Conservation (phyloP, 768 basidiomycete genomes). For the Naganishia friedmannii region DNA sequence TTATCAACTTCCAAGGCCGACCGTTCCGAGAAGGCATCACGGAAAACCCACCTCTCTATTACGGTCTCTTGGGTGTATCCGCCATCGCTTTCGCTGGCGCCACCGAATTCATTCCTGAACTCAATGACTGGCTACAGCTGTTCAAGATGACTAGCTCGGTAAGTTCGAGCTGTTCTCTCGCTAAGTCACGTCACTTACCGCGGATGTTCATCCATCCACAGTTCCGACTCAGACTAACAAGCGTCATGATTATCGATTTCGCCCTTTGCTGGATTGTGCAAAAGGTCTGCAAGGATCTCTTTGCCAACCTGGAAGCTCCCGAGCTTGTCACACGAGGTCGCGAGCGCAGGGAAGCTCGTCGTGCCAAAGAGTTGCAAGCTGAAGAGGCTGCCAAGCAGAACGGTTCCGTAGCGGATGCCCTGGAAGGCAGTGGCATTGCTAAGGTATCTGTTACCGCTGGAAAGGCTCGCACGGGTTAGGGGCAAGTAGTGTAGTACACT, state of each 20-base stretch:
- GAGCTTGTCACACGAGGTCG: constrained; percentile 77
- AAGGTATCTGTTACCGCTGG: constrained; percentile 18
- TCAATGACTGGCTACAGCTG: constrained; percentile 94
- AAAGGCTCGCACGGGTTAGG: constrained; percentile 10
- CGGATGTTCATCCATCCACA: constrained; percentile 44
- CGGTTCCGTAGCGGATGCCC: constrained; percentile 20
- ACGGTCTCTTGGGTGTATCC: constrained; percentile 82
- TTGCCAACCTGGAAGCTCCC: constrained; percentile 84
- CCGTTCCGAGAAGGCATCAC: constrained; percentile 98
- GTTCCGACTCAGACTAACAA: constrained; percentile 79
- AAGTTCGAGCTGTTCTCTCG: constrained; percentile 50
- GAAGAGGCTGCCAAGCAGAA: constrained; percentile 26
- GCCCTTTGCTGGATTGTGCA: constrained; percentile 83
- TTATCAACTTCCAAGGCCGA: constrained; percentile 95
- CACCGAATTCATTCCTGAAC: constrained; percentile 89
- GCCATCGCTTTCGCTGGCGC: constrained; percentile 90
- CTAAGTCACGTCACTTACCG: not conserved
- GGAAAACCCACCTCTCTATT: constrained; percentile 90
- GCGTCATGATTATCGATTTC: constrained; percentile 83
- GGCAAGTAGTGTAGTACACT: not conserved
- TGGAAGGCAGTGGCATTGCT: constrained; percentile 10
- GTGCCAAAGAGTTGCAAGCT: constrained; percentile 53
- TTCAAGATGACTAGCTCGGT: constrained; percentile 80
- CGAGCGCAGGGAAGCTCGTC: constrained; percentile 67
- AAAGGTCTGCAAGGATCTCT: constrained; percentile 73